Conservation (phyloP, 345 rosid genomes). For the Erodium maritimum region DNA sequence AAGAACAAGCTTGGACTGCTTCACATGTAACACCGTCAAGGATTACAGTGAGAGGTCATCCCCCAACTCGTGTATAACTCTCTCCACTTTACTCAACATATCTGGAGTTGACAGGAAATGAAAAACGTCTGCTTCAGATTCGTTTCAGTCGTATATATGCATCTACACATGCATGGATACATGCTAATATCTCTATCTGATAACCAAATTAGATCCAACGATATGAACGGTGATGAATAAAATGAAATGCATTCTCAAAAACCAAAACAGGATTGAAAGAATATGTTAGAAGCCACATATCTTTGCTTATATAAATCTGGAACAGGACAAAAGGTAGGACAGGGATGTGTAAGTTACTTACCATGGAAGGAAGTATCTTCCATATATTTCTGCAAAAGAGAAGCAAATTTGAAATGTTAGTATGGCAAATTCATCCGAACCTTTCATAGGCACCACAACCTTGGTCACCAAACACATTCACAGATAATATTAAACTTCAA, state of each 20-base stretch:
- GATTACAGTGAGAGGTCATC: slow-evolving; percentile 22
- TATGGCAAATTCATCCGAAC: not conserved
- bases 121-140: not conserved
- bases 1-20: not conserved
- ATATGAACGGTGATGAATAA: not conserved
- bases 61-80: slow-evolving; percentile 48
- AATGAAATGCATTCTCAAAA: not conserved
- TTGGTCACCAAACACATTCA: not conserved
- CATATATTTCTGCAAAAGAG: slow-evolving; percentile 61
- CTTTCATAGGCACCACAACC: not conserved
- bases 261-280: too few species aligned
- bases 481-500: not conserved
- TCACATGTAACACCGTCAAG: not conserved
- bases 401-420: slow-evolving; percentile 10
- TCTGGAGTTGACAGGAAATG: slow-evolving; percentile 30
- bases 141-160: not conserved
- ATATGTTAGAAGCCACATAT: too few species aligned
- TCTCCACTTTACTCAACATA: slow-evolving; percentile 63
- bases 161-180: not conserved
- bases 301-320: too few species aligned
- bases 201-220: too few species aligned
- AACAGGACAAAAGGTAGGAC: too few species aligned
- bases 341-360: slow-evolving; percentile 19
- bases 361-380: slow-evolving; percentile 85
- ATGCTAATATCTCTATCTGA: too few species aligned